Conservation (phyloP, 2,329 filamentous ascomycete species). For the Fusarium multiceps region DNA sequence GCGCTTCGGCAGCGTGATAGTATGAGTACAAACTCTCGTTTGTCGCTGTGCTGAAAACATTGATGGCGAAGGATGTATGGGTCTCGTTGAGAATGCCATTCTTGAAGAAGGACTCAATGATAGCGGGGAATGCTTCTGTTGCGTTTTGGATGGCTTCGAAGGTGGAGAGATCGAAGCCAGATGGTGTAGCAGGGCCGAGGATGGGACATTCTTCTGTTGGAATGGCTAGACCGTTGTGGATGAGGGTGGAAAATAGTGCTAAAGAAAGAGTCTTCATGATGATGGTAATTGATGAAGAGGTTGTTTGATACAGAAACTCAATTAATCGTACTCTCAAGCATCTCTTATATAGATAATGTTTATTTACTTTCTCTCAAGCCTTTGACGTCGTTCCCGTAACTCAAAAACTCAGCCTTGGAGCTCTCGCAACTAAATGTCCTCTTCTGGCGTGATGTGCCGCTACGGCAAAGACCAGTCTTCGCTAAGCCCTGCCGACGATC, state of each 20-base stretch:
- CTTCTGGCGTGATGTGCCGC: not conserved
- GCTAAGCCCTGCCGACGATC: not conserved
- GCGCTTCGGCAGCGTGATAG: slow-evolving; percentile 31
- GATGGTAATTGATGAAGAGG: not conserved
- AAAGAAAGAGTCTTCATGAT: not conserved
- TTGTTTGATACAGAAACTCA: not conserved
- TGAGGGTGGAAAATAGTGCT: not conserved
- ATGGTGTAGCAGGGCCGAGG: slow-evolving; percentile 35
- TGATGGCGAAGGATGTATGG: slow-evolving; percentile 36
- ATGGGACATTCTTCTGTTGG: not conserved
- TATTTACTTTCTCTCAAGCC: not conserved
- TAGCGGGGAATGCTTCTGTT: slow-evolving; percentile 3
- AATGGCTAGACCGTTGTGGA: not conserved
- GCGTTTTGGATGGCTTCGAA: slow-evolving; percentile 13
- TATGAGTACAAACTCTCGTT: slow-evolving; percentile 43
- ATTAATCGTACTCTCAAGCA: no score
- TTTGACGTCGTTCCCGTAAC: not conserved
- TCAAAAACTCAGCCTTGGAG: not conserved
- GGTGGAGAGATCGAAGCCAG: slow-evolving; percentile 36
- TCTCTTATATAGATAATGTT: not conserved
- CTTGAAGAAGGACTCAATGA: slow-evolving; percentile 23
- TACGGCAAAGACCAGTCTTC: not conserved
- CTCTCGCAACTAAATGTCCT: not conserved
- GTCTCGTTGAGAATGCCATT: slow-evolving; percentile 21
- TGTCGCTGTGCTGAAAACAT: slow-evolving; percentile 34